phyloP scores from a whole-genome alignment of 768 basidiomycete species.

The Thelephora ganbajun region DNA sequence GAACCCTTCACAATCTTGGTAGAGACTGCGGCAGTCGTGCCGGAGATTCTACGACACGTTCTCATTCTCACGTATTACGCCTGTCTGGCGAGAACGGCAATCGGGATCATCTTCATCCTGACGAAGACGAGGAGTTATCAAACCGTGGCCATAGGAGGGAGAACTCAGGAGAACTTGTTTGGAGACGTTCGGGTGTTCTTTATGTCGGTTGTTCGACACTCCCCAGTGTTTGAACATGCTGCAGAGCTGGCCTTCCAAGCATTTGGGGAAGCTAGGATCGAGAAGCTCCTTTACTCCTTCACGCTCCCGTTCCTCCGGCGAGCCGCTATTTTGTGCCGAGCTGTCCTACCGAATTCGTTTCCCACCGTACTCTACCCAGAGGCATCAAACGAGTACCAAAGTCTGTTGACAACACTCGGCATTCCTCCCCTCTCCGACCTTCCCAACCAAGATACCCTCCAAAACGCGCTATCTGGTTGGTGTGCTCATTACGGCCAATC shows the following conservation, averaged over 20 bases:
- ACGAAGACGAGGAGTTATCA: conserved; percentile 49
- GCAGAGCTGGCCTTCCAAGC: conserved; percentile 67
- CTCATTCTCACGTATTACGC: conserved; percentile 86
- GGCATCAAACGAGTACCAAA: conserved; percentile 59
- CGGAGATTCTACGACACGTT: conserved; percentile 80
- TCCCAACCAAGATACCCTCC: conserved; percentile 74
- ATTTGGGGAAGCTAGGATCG: conserved; percentile 73
- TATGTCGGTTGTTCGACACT: conserved; percentile 83
- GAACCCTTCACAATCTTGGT: conserved; percentile 85
- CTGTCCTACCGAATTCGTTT: conserved; percentile 54
- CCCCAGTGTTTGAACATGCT: conserved; percentile 75
- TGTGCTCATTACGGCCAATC: conserved; percentile 79
- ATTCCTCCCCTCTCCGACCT: conserved; percentile 73
- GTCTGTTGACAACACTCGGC: conserved; percentile 59
- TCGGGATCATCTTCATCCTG: conserved; percentile 73
- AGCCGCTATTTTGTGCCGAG: conserved; percentile 71
- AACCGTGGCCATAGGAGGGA: conserved; percentile 28
- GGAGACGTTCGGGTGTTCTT: conserved; percentile 81
- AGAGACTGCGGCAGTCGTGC: conserved; percentile 82
- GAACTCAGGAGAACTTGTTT: conserved; percentile 60
- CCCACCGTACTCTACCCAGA: conserved; percentile 30
- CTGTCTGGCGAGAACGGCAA: conserved; percentile 71
- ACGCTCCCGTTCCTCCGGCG: conserved; percentile 87
- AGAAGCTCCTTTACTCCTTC: conserved; percentile 76
- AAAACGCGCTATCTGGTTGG: conserved; percentile 83